Evolutionary conservation across 2,329 filamentous ascomycete genomes (phyloP).

Genomic region (Scedosporium dehoogii): DNA sequence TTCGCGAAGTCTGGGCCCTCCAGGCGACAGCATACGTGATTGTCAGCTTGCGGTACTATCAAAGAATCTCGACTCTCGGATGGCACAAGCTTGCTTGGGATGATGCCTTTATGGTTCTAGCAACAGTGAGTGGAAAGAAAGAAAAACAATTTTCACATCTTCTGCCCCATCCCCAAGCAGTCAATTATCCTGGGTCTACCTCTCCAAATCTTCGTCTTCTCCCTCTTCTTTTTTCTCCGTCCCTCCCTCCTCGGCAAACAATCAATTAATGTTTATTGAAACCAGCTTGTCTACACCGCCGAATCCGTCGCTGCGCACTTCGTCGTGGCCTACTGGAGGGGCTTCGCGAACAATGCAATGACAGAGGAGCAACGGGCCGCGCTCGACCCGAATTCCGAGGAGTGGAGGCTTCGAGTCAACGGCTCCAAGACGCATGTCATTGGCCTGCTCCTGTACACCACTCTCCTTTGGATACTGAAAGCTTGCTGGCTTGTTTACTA

Average conservation of each 20-base stretch:
- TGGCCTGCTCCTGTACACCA: constrained; percentile 40
- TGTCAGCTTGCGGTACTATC: constrained; percentile 9
- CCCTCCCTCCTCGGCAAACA: background rate
- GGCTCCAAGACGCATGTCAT: constrained; percentile 44
- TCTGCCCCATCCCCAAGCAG: no score
- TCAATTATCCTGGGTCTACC: no score
- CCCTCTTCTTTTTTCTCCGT: no score
- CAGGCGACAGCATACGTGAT: constrained; percentile 9
- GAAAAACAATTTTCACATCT: no score
- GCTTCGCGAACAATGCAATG: constrained; percentile 41
- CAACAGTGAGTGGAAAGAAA: constrained; percentile 4
- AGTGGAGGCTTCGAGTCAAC: constrained; percentile 30
- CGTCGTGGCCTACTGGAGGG: constrained; percentile 28
- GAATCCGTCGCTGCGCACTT: constrained; percentile 19
- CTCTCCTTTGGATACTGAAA: constrained; percentile 42
- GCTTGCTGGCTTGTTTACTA: constrained; percentile 42
- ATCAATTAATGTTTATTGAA: constrained; percentile 4
- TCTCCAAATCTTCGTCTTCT: no score
- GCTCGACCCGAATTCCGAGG: constrained; percentile 28
- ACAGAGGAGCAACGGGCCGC: constrained; percentile 31
- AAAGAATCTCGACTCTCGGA: constrained; percentile 2
- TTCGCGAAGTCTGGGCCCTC: constrained; percentile 11
- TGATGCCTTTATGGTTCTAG: constrained; percentile 8
- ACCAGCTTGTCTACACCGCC: constrained; percentile 12
- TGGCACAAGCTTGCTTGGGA: constrained; percentile 9